These are phyloP conservation scores for Ambrosiella beaveri DNA, from an alignment of 2,329 filamentous ascomycete genomes.

Conservation along the genomic window DNA sequence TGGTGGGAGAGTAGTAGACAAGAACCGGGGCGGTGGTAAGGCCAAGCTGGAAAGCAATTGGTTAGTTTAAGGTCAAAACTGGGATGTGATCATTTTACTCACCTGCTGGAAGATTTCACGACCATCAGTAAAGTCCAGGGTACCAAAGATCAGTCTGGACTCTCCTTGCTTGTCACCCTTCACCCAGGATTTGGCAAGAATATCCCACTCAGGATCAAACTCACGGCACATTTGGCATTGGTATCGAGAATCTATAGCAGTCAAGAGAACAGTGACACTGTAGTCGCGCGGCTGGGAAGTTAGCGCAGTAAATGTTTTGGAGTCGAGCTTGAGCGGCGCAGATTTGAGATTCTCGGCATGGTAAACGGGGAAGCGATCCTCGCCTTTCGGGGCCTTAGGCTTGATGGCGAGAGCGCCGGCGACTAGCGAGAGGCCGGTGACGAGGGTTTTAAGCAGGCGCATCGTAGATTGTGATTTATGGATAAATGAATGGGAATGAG, in stretches of 20 bases:
- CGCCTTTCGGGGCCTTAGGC: conserved; percentile 30
- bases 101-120: conserved; percentile 77
- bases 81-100: conserved; percentile 17
- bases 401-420: conserved; percentile 45
- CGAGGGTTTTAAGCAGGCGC: conserved; percentile 47
- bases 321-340: conserved; percentile 60
- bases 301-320: conserved; percentile 56
- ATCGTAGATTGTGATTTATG: conserved; percentile 26
- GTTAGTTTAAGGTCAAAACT: not conserved
- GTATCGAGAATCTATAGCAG: conserved; percentile 67
- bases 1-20: conserved; percentile 64
- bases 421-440: conserved; percentile 45
- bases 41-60: conserved; percentile 45
- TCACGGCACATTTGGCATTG: conserved; percentile 75
- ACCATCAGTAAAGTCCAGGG: conserved; percentile 75
- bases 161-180: conserved; percentile 64
- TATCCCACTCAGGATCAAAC: conserved; percentile 87
- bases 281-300: conserved; percentile 71
- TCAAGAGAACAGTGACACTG: conserved; percentile 64
- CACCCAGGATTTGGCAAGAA: conserved; percentile 71
- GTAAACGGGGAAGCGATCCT: conserved; percentile 54
- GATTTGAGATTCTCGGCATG: conserved; percentile 47
- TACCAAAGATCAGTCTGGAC: conserved; percentile 60
- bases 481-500: not conserved
- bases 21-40: conserved; percentile 89